phyloP scores from a whole-genome alignment of 768 basidiomycete species.

The Coprinellus micaceus region DNA sequence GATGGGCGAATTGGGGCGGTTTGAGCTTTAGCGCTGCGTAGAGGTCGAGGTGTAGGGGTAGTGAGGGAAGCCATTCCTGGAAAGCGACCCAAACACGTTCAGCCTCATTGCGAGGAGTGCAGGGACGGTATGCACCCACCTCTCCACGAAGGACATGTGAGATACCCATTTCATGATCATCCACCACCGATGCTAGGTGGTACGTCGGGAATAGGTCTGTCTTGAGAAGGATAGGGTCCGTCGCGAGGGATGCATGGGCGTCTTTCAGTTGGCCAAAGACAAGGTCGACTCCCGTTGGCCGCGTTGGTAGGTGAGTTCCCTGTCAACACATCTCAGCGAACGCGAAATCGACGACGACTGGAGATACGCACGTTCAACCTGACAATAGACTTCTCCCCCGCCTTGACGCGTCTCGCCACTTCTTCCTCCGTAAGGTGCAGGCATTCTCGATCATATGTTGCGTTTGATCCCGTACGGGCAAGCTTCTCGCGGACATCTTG shows the following conservation, averaged over 20 bases:
- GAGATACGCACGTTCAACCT: constrained; percentile 70
- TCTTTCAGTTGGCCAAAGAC: constrained; percentile 75
- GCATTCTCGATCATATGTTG: constrained; percentile 87
- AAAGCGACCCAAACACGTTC: too few relatives aligned
- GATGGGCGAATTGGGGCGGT: constrained; percentile 83
- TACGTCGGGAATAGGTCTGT: constrained; percentile 94
- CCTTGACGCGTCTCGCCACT: constrained; percentile 63
- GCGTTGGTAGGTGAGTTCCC: constrained; percentile 56
- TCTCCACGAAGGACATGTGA: constrained; percentile 95
- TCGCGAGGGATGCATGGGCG: constrained; percentile 73
- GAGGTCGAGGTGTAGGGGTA: constrained; percentile 86
- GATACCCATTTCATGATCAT: constrained; percentile 94
- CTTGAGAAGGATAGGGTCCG: constrained; percentile 90
- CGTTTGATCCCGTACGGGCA: constrained; percentile 67
- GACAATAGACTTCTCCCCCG: constrained; percentile 79
- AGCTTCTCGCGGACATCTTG: constrained; percentile 64
- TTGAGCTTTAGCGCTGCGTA: constrained; percentile 72
- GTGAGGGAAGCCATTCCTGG: constrained; percentile 95
- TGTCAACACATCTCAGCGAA: constrained; percentile 20
- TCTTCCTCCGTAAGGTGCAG: constrained; percentile 86
- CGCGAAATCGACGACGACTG: neutral
- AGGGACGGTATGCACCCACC: constrained; percentile 36
- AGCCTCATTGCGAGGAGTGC: neutral
- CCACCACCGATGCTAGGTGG: constrained; percentile 92
- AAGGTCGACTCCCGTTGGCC: constrained; percentile 56